These are phyloP conservation scores for Aureobasidium sp. DNA, from an alignment of 2,329 filamentous ascomycete genomes.

Conservation along the genomic window DNA sequence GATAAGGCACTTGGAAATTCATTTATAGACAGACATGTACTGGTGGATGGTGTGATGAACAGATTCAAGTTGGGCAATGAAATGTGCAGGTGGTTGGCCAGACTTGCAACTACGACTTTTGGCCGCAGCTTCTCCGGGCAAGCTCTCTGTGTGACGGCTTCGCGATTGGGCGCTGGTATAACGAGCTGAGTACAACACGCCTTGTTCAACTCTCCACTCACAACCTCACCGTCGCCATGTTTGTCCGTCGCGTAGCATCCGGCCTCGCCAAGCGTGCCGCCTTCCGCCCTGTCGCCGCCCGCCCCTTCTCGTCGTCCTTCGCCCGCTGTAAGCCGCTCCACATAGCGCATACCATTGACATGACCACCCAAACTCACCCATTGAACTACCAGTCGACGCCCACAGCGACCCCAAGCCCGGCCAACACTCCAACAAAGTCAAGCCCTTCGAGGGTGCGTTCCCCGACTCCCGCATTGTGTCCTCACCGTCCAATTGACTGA, in stretches of 20 bases:
- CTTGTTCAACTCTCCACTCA: background rate
- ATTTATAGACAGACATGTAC: no score
- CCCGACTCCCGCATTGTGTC: no score
- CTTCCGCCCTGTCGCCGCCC: conserved; percentile 37
- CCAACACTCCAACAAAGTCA: conserved; percentile 34
- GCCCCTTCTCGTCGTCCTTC: conserved; percentile 42
- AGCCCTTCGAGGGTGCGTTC: conserved; percentile 39
- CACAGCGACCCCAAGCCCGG: conserved; percentile 31
- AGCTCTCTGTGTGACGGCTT: background rate
- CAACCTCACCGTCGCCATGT: conserved; percentile 30
- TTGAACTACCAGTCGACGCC: conserved; percentile 25
- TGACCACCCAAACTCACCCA: conserved; percentile 19
- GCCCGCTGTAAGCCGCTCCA: conserved; percentile 37
- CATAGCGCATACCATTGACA: conserved; percentile 12
- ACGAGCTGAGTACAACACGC: background rate
- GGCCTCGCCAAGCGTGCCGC: conserved; percentile 41
- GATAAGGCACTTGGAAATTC: no score
- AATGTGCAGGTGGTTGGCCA: background rate
- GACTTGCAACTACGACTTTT: background rate
- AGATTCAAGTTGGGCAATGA: no score
- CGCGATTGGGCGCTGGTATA: conserved; percentile 2
- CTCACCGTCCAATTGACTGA: background rate
- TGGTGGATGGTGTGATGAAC: background rate
- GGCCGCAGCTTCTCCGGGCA: background rate
- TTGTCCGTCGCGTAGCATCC: conserved; percentile 46